A percentile compares a stretch with the other conserved stretches of the same genome.
Conservation (phyloP, 768 basidiomycete genomes). For the Rhodotorula kratochvilovae region DNA sequence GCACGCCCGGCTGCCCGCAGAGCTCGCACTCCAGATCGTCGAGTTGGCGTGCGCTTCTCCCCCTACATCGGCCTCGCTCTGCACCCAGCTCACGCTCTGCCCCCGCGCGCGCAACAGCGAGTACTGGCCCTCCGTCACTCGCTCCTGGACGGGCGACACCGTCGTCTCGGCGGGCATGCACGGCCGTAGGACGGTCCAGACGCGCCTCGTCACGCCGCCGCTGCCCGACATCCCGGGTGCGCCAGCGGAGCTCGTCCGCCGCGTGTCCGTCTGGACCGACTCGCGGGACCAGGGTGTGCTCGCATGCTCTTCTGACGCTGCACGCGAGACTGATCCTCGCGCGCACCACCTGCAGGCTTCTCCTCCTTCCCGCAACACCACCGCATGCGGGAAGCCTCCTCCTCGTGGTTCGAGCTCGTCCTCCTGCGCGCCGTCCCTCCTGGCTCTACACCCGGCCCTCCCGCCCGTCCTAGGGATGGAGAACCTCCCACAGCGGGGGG, state of each 20-base stretch:
- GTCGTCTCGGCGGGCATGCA: background rate
- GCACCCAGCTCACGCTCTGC: too few relatives aligned
- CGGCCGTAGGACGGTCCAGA: background rate
- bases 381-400: slow-evolving; percentile 19
- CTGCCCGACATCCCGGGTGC: slow-evolving; percentile 2
- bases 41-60: slow-evolving; percentile 8
- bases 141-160: background rate
- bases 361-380: slow-evolving; percentile 10
- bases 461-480: background rate
- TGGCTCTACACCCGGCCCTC: too few relatives aligned
- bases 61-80: background rate
- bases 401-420: slow-evolving; percentile 32
- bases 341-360: slow-evolving; percentile 11
- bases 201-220: slow-evolving; percentile 2
- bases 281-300: slow-evolving; percentile 27
- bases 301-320: background rate
- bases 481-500: too few relatives aligned
- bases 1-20: background rate
- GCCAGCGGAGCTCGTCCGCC: background rate
- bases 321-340: too few relatives aligned
- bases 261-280: slow-evolving; percentile 9
- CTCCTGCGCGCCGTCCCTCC: slow-evolving; percentile 5
- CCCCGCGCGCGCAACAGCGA: background rate
- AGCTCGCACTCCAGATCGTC: slow-evolving; percentile 16
- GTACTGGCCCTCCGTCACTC: background rate